Evolutionary conservation across 371 early-diverging fungal genomes (phyloP).

Genomic region (Mortierella polycephala): DNA sequence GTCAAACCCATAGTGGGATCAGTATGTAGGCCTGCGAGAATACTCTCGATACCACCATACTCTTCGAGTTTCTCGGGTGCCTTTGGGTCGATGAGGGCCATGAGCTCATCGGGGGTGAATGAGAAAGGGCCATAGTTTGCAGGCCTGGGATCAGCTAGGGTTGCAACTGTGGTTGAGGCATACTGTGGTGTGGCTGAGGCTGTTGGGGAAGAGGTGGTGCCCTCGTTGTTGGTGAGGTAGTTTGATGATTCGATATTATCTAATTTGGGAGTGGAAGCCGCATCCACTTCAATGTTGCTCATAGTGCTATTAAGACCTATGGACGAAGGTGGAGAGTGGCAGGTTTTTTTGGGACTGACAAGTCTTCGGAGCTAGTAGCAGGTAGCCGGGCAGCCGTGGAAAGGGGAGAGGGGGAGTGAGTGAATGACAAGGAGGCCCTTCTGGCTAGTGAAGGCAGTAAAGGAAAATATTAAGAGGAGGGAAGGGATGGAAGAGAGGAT

Average conservation of each 20-base stretch:
- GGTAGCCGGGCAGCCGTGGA: too few species aligned
- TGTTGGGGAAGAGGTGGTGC: not conserved
- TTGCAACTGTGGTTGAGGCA: conserved; percentile 2
- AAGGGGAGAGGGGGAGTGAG: too few species aligned
- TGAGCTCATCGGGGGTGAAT: conserved; percentile 61
- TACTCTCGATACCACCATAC: conserved; percentile 62
- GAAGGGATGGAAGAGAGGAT: too few species aligned
- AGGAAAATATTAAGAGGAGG: too few species aligned
- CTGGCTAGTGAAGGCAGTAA: too few species aligned
- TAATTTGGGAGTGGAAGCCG: conserved; percentile 2
- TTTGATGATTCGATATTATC: not conserved
- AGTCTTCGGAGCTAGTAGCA: too few species aligned
- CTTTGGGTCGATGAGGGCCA: conserved; percentile 68
- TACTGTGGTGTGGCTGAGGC: conserved; percentile 8
- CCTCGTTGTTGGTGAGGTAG: conserved; percentile 5
- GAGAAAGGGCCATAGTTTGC: conserved; percentile 62
- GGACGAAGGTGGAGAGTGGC: too few species aligned
- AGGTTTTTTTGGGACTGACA: too few species aligned
- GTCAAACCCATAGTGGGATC: conserved; percentile 61
- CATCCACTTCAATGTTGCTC: conserved; percentile 26
- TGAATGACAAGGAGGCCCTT: too few species aligned
- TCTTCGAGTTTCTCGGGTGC: conserved; percentile 58
- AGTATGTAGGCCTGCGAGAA: conserved; percentile 67
- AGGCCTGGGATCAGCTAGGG: conserved; percentile 27
- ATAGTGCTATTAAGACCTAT: conserved; percentile 1